Evolutionary conservation across 176 grass and related monocot genomes (phyloP).

Genomic region (Musa troglodytarum): DNA sequence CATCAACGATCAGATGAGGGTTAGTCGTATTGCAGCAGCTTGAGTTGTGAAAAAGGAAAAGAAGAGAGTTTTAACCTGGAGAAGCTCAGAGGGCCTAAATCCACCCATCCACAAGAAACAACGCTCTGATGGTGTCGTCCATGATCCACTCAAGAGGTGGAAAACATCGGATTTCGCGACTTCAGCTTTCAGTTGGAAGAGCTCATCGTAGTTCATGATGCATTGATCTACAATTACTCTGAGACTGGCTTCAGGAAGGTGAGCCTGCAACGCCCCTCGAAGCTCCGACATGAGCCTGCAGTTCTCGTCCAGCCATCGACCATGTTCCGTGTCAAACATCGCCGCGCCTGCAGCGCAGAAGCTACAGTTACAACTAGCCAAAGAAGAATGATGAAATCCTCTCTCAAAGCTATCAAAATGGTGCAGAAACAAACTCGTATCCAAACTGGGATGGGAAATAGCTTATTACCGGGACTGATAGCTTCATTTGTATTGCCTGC

Average conservation of each 20-base stretch:
- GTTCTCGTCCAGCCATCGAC: constrained; percentile 79
- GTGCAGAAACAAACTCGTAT: too few relatives aligned
- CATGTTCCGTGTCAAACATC: constrained; percentile 89
- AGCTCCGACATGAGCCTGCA: constrained; percentile 52
- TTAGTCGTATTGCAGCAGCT: too few relatives aligned
- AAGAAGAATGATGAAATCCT: neutral
- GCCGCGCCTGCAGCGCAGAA: constrained; percentile 42
- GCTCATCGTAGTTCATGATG: constrained; percentile 77
- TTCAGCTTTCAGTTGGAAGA: constrained; percentile 74
- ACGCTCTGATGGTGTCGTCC: constrained; percentile 67
- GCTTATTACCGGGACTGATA: constrained; percentile 63
- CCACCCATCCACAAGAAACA: constrained; percentile 99
- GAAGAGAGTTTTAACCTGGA: constrained; percentile 42
- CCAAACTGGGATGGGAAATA: neutral
- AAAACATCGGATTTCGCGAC: constrained; percentile 67
- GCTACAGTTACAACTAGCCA: neutral
- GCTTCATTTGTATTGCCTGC: constrained; percentile 48
- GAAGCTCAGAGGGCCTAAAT: constrained; percentile 81
- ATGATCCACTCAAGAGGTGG: constrained; percentile 79
- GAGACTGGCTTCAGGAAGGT: constrained; percentile 57
- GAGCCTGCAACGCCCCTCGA: constrained; percentile 55
- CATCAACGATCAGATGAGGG: neutral
- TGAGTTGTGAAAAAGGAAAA: too few relatives aligned
- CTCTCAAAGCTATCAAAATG: constrained; percentile 4
- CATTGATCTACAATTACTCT: constrained; percentile 59